A percentile compares a stretch with the other conserved stretches of the same genome.
Conservation (phyloP, 495 filamentous ascomycete species). For the Daldinia bambusicola region DNA sequence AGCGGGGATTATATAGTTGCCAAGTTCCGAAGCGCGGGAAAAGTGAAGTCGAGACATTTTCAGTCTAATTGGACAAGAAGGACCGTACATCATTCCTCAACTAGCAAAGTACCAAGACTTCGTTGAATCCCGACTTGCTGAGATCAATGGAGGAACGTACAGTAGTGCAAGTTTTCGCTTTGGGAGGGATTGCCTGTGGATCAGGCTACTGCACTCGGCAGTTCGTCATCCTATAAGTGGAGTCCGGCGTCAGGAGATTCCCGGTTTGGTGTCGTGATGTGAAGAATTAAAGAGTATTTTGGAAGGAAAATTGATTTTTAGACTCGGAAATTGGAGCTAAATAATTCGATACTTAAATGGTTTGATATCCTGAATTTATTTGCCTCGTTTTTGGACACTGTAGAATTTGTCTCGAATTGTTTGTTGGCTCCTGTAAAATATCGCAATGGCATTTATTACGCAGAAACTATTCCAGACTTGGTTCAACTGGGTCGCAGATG, state of each 20-base stretch:
- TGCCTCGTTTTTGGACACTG: background rate
- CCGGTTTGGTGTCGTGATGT: slow-evolving; percentile 8
- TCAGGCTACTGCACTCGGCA: slow-evolving; percentile 35
- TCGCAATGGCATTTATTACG: background rate
- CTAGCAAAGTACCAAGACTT: slow-evolving; percentile 2
- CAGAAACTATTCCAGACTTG: background rate
- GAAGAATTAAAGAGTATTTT: background rate
- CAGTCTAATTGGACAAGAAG: slow-evolving; percentile 6
- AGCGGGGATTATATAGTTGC: slow-evolving; percentile 1
- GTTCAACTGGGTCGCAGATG: background rate
- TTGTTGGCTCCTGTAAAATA: background rate
- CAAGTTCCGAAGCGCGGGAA: background rate
- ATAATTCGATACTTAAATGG: background rate
- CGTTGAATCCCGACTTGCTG: background rate
- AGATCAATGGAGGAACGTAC: background rate
- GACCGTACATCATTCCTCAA: background rate
- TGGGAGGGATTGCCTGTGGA: slow-evolving; percentile 23
- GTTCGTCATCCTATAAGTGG: slow-evolving; percentile 31
- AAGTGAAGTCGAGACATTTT: background rate
- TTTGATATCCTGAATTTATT: background rate
- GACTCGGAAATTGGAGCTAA: background rate
- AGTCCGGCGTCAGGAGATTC: slow-evolving; percentile 21
- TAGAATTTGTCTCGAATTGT: background rate
- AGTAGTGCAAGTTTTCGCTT: background rate
- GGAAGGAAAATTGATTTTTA: background rate